Percentiles rank a stretch among this genome's conserved stretches.
Evolutionary conservation across 352 stramenopile genomes (phyloP).

Genomic region (Phytophthora capsici): DNA sequence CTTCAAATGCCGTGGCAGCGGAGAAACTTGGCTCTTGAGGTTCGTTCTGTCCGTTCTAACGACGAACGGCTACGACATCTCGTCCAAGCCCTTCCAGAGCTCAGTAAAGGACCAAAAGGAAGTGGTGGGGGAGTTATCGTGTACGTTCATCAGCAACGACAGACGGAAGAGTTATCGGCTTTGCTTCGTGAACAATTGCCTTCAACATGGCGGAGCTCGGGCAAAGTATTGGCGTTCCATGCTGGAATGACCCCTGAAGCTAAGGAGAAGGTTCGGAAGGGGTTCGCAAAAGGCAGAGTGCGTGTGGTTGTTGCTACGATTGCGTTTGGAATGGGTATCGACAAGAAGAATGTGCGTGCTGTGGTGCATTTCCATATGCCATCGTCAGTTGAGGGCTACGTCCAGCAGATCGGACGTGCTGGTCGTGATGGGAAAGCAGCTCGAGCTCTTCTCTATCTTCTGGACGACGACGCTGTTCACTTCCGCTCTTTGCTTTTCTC

Average conservation of each 20-base stretch:
- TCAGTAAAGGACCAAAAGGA: conserved; percentile 38
- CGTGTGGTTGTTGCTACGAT: conserved; percentile 96
- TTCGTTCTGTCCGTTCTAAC: conserved; percentile 60
- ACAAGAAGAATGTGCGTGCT: conserved; percentile 97
- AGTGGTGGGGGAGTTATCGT: conserved; percentile 67
- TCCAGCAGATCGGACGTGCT: conserved; percentile 96
- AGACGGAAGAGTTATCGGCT: conserved; percentile 74
- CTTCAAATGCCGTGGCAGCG: conserved; percentile 82
- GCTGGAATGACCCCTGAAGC: conserved; percentile 89
- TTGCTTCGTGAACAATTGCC: conserved; percentile 67
- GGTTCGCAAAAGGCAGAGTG: conserved; percentile 90
- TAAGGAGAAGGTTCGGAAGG: conserved; percentile 77
- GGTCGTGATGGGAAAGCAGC: conserved; percentile 93
- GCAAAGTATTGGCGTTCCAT: conserved; percentile 91
- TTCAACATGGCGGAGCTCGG: conserved; percentile 30
- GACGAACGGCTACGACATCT: conserved; percentile 58
- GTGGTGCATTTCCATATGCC: conserved; percentile 98
- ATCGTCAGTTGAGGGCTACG: conserved; percentile 98
- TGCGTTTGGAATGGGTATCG: conserved; percentile 98
- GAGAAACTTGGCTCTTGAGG: conserved; percentile 64
- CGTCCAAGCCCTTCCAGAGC: conserved; percentile 27
- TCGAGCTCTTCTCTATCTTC: conserved; percentile 63
- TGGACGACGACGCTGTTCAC: conserved; percentile 66
- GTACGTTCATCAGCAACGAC: conserved; percentile 85
- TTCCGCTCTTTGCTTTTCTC: conserved; percentile 80